Percentiles rank a stretch among this genome's conserved stretches.
Conservation (phyloP, 192 early-diverging fungal species). For the Coemansia furcata region DNA sequence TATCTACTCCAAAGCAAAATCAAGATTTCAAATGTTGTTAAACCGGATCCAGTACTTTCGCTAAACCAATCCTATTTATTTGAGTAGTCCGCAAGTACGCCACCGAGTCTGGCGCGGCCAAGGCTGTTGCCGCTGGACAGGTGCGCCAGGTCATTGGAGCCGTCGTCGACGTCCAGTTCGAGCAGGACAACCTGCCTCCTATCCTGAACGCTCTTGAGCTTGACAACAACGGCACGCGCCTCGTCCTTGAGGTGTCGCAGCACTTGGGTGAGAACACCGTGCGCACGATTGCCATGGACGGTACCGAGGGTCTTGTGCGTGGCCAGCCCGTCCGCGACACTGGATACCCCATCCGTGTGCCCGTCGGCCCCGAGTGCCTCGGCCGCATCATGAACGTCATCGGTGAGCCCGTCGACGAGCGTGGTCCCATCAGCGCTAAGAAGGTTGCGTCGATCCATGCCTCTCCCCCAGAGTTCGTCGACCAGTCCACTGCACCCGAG, state of each 20-base stretch:
- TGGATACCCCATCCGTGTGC: constrained; percentile 88
- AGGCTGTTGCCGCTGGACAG: constrained; percentile 63
- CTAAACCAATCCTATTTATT: not conserved
- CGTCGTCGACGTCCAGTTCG: constrained; percentile 98
- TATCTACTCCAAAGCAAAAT: not conserved
- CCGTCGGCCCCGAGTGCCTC: constrained; percentile 91
- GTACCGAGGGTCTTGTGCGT: constrained; percentile 96
- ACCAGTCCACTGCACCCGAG: constrained; percentile 93
- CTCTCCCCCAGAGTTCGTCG: constrained; percentile 89
- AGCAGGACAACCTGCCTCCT: constrained; percentile 81
- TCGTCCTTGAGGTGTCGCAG: constrained; percentile 95
- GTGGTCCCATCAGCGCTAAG: constrained; percentile 93
- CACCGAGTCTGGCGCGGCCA: constrained; percentile 52
- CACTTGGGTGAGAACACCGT: constrained; percentile 99
- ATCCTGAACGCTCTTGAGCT: constrained; percentile 98
- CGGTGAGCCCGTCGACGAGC: constrained; percentile 97
- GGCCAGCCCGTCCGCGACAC: constrained; percentile 94
- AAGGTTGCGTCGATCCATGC: constrained; percentile 86
- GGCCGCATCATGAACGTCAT: constrained; percentile 99
- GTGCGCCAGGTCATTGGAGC: constrained; percentile 96
- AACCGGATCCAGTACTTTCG: not conserved
- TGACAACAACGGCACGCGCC: constrained; percentile 71
- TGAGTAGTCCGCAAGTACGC: constrained; percentile 60
- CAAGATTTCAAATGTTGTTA: not conserved
- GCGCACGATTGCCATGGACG: constrained; percentile 99